Percentiles rank a stretch among this genome's conserved stretches.
Conservation (phyloP, 768 basidiomycete species). For the Auricularia sp. region DNA sequence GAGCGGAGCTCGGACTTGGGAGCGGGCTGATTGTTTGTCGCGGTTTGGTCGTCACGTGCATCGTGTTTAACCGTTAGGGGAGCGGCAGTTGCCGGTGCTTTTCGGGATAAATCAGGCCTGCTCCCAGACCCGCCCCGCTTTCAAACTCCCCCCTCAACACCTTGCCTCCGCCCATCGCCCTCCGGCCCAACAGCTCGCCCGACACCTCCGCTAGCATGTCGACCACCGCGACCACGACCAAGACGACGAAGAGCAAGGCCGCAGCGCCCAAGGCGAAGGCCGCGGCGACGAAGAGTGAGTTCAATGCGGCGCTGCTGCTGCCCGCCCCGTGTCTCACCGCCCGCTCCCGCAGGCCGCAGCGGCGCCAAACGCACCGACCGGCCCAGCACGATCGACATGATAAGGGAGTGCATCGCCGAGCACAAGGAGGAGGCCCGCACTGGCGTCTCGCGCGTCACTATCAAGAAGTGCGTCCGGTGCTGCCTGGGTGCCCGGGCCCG, state of each 20-base stretch:
- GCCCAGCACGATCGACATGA: slow-evolving; percentile 42
- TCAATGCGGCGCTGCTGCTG: background rate
- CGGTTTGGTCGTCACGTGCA: no score
- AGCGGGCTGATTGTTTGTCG: no score
- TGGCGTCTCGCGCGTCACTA: slow-evolving; percentile 66
- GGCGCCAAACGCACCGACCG: slow-evolving; percentile 33
- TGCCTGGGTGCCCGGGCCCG: slow-evolving; percentile 5
- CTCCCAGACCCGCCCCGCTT: background rate
- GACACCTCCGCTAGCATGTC: background rate
- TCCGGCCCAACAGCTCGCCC: background rate
- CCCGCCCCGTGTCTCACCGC: slow-evolving; percentile 16
- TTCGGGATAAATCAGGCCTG: no score
- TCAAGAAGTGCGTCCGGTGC: slow-evolving; percentile 62
- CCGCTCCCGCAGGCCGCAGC: slow-evolving; percentile 19
- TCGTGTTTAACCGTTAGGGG: no score
- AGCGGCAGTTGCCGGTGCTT: no score
- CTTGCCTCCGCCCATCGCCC: background rate
- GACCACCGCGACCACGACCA: slow-evolving; percentile 2
- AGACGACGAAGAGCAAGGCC: slow-evolving; percentile 6
- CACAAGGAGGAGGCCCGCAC: slow-evolving; percentile 54
- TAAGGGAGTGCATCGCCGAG: slow-evolving; percentile 59
- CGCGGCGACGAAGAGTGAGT: slow-evolving; percentile 3
- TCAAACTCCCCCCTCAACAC: background rate
- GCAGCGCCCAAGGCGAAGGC: slow-evolving; percentile 9
- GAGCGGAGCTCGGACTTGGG: no score